Base-by-base conservation (phyloP, 768 basidiomycete genomes). In the Hygrocybe coccinea region DNA sequence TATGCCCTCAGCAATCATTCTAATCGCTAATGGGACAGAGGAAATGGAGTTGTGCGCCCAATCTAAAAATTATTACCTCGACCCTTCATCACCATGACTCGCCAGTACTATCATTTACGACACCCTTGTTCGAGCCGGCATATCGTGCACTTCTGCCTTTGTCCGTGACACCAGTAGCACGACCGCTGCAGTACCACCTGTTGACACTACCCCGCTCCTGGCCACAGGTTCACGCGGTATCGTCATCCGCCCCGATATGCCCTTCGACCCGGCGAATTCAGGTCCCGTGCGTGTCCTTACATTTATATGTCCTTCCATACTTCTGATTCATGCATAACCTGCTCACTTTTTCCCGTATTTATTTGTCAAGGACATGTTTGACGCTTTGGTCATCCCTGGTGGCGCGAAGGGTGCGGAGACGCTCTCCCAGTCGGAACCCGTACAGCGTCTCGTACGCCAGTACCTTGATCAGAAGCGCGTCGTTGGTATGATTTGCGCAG, bases 401-500 rank as follows among this genome's bases (percentile, higher is more conserved):
- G 90, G 90, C 5, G 80, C 87, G 6, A 81, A 83, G 65, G 90
- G 90, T 10, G 87, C 90, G 0, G 82, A 86, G 50, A 87, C 84
- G 0, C 82, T 92, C 41, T 82, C 89, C 0, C 72, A 73, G 29
- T 82, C 76, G 51, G 61, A 70, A 17, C 71, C 68, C 2, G 86
- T 91, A 1, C 87, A 91, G 64, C 71, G 76, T 0, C 74, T 90
- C 9, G 78, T 91, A 11, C 73, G 76, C 53, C 69, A 74, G 19
- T 91, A 82, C 62, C 65, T 87, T 44, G 66, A 75, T 21, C 59
- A 71, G 22, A 75, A 73, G 12, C 87, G 85, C 63, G 63, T 79
- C 24, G 85, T 92, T 22, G 90, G 83, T 1, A 90, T 91, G 89
- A 89, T 91, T 45, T 92, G 90, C 63, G 90, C 90, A 50, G 89